Percentiles rank a stretch among this genome's conserved stretches.
These are phyloP conservation scores for Fusarium xyrophilum DNA, from an alignment of 2,329 filamentous ascomycete species.

Conservation along the genomic window DNA sequence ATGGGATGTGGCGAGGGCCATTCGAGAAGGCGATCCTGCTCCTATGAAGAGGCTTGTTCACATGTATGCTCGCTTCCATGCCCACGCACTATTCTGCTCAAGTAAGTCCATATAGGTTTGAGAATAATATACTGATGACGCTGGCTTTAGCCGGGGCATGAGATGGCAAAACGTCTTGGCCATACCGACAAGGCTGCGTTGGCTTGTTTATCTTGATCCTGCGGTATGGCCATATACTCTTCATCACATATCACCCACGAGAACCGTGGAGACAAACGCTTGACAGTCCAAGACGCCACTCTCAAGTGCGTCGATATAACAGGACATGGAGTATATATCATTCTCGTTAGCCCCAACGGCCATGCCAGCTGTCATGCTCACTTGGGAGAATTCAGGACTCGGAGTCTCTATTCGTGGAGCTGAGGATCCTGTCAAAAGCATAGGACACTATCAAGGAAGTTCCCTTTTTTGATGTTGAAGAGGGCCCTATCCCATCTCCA, in stretches of 20 bases:
- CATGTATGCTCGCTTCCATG: constrained; percentile 55
- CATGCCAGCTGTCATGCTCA: constrained; percentile 47
- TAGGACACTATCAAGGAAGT: constrained; percentile 49
- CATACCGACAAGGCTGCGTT: constrained; percentile 40
- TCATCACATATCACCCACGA: constrained; percentile 47
- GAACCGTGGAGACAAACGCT: constrained; percentile 46
- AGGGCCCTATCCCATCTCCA: constrained; percentile 40
- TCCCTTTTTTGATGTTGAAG: constrained; percentile 38
- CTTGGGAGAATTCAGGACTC: constrained; percentile 56
- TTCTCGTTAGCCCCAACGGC: constrained; percentile 50
- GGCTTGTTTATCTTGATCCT: constrained; percentile 46
- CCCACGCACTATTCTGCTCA: constrained; percentile 49
- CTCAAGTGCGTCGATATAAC: constrained; percentile 53
- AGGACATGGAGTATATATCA: constrained; percentile 53
- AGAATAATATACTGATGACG: background rate
- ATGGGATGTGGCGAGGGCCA: constrained; percentile 50
- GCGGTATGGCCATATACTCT: constrained; percentile 42
- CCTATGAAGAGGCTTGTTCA: constrained; percentile 48
- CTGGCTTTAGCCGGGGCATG: constrained; percentile 46
- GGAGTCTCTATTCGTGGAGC: constrained; percentile 56
- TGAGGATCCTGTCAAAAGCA: constrained; percentile 50
- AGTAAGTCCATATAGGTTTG: constrained; percentile 37
- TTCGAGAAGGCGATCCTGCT: constrained; percentile 52
- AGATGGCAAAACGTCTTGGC: constrained; percentile 46
- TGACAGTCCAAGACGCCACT: constrained; percentile 46